phyloP scores from a whole-genome alignment of 768 basidiomycete genomes.

The Phylloporus sp. region DNA sequence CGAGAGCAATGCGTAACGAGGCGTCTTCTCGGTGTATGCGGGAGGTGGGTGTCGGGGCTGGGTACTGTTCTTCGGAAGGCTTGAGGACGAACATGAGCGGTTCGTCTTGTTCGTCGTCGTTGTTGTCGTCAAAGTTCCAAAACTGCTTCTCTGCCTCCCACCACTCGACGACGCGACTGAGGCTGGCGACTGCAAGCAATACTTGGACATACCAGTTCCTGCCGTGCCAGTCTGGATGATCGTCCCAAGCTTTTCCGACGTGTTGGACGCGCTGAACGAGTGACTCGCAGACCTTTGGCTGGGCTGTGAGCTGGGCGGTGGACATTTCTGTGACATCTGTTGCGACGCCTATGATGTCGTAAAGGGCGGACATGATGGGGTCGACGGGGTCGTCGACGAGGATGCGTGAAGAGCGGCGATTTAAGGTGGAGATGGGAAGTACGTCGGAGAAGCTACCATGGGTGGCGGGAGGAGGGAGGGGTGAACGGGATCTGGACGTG shows the following conservation, averaged over 20 bases:
- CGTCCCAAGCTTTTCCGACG: constrained; percentile 95
- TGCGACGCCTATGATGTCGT: constrained; percentile 88
- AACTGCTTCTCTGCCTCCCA: constrained; percentile 99
- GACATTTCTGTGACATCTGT: constrained; percentile 93
- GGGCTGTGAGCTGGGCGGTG: constrained; percentile 75
- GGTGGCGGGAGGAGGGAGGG: constrained; percentile 66
- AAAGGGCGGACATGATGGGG: constrained; percentile 85
- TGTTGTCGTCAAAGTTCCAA: constrained; percentile 96
- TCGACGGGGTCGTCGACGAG: constrained; percentile 82
- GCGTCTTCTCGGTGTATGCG: constrained; percentile 30
- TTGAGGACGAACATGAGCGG: constrained; percentile 92
- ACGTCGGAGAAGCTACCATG: constrained; percentile 64
- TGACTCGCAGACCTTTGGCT: constrained; percentile 78
- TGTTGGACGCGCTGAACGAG: constrained; percentile 87
- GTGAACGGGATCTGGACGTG: constrained; percentile 91
- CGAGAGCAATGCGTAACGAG: constrained; percentile 35
- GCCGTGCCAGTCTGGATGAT: constrained; percentile 97
- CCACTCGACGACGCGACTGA: constrained; percentile 97
- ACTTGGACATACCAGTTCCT: constrained; percentile 98
- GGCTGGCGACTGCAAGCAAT: constrained; percentile 89
- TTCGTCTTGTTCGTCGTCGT: constrained; percentile 85
- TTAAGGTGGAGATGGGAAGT: constrained; percentile 39
- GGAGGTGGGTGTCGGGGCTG: constrained; percentile 37
- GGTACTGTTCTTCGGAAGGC: constrained; percentile 60
- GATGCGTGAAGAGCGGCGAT: constrained; percentile 77